Evolutionary conservation across 75 land plant genomes (phyloP).

Genomic region (Cunninghamia lanceolata): DNA sequence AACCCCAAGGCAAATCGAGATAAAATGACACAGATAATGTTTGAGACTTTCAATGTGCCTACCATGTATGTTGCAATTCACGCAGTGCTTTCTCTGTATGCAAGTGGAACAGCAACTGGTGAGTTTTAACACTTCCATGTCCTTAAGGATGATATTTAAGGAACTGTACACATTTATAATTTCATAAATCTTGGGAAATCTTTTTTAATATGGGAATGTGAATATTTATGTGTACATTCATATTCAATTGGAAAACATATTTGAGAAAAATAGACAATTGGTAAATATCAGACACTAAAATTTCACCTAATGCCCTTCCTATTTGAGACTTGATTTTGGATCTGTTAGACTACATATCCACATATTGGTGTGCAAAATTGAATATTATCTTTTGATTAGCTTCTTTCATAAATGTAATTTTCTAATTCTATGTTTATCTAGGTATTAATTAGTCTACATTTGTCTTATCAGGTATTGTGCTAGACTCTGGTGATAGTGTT

Average conservation of each 20-base stretch:
- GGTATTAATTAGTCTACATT: not conserved
- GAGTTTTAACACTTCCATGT: slow-evolving; percentile 15
- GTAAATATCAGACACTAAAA: no score
- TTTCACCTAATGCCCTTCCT: not conserved
- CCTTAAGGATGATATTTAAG: not conserved
- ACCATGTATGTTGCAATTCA: slow-evolving; percentile 56
- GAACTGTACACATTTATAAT: not conserved
- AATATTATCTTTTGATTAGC: not conserved
- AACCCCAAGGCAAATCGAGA: slow-evolving; percentile 57
- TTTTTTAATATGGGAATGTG: not conserved
- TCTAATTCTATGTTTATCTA: not conserved
- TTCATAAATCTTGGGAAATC: not conserved
- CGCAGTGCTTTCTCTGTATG: slow-evolving; percentile 49
- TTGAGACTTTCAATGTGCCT: slow-evolving; percentile 55
- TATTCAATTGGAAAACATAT: no score
- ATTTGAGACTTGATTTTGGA: not conserved
- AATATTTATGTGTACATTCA: no score
- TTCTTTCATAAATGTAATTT: not conserved
- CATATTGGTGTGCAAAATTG: not conserved
- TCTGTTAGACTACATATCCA: not conserved
- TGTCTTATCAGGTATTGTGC: slow-evolving; percentile 32
- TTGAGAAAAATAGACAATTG: no score
- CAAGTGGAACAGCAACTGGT: slow-evolving; percentile 65
- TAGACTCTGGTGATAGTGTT: slow-evolving; percentile 55
- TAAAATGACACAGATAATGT: slow-evolving; percentile 66